phyloP scores from a whole-genome alignment of 2,329 filamentous ascomycete species.

The Penicillium aurantiogriseum region DNA sequence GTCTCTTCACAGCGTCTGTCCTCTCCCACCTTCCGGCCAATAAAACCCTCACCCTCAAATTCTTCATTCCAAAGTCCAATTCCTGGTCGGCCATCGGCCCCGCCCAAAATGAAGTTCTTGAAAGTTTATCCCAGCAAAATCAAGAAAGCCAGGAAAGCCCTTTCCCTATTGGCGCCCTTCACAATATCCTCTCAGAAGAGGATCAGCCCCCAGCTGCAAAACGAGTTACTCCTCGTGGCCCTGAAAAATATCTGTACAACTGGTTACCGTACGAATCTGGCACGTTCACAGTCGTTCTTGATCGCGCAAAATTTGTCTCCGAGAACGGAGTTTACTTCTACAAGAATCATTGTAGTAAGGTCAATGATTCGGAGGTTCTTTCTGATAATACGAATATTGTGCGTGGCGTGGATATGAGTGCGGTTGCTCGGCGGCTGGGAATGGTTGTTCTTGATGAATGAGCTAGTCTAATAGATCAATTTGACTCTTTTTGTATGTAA shows the following conservation, averaged over 20 bases:
- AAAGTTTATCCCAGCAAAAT: constrained; percentile 3
- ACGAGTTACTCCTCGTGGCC: neutral
- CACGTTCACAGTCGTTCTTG: constrained; percentile 16
- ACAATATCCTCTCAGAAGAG: neutral
- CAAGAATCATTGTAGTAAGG: no score
- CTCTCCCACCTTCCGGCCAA: constrained; percentile 7
- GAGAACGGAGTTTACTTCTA: constrained; percentile 18
- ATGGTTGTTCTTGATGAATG: constrained; percentile 10
- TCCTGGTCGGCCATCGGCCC: constrained; percentile 15
- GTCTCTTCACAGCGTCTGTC: constrained; percentile 12
- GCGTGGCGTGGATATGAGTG: constrained; percentile 3
- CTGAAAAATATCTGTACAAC: no score
- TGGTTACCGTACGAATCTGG: neutral
- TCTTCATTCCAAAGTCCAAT: constrained; percentile 16
- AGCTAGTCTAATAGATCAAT: neutral
- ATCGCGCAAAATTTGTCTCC: constrained; percentile 13
- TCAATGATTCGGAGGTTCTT: no score
- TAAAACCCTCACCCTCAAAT: constrained; percentile 14
- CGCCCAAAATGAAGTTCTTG: constrained; percentile 8
- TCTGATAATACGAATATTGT: no score
- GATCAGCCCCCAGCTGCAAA: no score
- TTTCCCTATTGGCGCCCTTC: constrained; percentile 12
- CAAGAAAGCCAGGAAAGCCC: neutral
- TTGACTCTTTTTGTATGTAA: no score
- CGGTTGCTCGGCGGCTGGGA: constrained; percentile 12